A percentile compares a stretch with the other conserved stretches of the same genome.
Evolutionary conservation across 495 filamentous ascomycete genomes (phyloP).

Genomic region (Podospora conica): DNA sequence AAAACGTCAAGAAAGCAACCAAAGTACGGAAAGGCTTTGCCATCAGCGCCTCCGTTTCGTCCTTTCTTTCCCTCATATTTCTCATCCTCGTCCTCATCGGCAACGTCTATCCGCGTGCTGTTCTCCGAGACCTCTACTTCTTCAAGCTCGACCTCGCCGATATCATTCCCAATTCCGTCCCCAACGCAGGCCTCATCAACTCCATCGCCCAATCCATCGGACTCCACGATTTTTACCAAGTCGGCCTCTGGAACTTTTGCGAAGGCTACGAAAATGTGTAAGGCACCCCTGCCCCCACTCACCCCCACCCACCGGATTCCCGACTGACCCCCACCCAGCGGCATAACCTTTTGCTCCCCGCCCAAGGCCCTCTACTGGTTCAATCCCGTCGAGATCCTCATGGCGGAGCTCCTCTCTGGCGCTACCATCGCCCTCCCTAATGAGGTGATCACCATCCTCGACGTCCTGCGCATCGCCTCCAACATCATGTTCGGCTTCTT

Average conservation of each 20-base stretch:
- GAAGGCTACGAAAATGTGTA: conserved; percentile 6
- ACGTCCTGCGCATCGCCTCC: conserved; percentile 68
- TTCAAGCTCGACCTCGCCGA: conserved; percentile 75
- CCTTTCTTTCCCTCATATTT: conserved; percentile 69
- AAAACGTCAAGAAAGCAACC: conserved; percentile 47
- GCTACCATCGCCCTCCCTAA: conserved; percentile 77
- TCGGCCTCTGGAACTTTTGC: conserved; percentile 85
- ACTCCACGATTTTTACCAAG: conserved; percentile 89
- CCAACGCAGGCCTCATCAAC: conserved; percentile 74
- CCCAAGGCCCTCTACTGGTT: conserved; percentile 76
- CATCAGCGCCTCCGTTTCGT: conserved; percentile 59
- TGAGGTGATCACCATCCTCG: conserved; percentile 62
- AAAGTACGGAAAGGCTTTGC: conserved; percentile 48
- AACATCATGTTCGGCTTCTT: conserved; percentile 91
- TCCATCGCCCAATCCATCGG: conserved; percentile 82
- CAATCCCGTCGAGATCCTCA: conserved; percentile 75
- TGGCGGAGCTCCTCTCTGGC: conserved; percentile 70
- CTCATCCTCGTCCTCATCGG: conserved; percentile 72
- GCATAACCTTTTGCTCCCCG: conserved; percentile 67
- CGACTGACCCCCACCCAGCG: conserved; percentile 27
- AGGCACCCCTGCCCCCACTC: neutral
- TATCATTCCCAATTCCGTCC: conserved; percentile 69
- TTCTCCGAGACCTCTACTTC: conserved; percentile 69
- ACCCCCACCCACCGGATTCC: neutral
- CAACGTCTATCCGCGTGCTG: conserved; percentile 52